Evolutionary conservation across 768 basidiomycete species (phyloP), one percentile per base, ranked within the genome.

Genomic region (Russula foetens): DNA sequence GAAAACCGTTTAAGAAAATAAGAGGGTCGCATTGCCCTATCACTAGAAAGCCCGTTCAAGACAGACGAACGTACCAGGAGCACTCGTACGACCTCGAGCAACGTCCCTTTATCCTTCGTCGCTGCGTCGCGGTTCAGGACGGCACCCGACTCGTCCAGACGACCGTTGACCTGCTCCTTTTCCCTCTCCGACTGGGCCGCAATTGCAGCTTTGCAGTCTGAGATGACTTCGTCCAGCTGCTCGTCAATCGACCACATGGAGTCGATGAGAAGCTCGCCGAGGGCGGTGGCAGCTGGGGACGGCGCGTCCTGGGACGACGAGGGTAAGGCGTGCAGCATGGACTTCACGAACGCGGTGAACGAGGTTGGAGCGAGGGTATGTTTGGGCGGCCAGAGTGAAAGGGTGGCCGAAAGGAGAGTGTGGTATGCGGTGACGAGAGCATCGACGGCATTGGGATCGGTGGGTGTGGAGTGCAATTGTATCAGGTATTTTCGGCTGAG

Each of bases 211-310:
- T 79, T 81, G 29, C 58, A 77, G 65, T 90, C 86, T 15, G 72
- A 70, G 38, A 86, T 64, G 29, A 84, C 71, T 67, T 91, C 90
- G 59, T 93, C 91, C 60, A 92, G 71, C 64, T 87, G 83, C 39
- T 81, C 77, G 72, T 93, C 92, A 47, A 89, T 71, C 21, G 89
- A 80, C 92, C 92, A 94, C 47, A 91, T 77, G 67, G 88, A 77
- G 69, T 94, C 92, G 23, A 94, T 80, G 3, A 93, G 74, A 48
- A 82, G 71, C 66, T 91, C 89, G 12, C 85, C 85, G 58, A 92
- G 62, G 3, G 72, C 73, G 62, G 78, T 76, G 8, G 76, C 71
- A 12, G 77, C 74, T 49, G 75, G 71, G 19, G 71, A 64, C 28
- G 68, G 69, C 3, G 68, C 60, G 14, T 70, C 70, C 29, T 65